Conservation (phyloP, 2,329 filamentous ascomycete species). For the Colletotrichum plurivorum region DNA sequence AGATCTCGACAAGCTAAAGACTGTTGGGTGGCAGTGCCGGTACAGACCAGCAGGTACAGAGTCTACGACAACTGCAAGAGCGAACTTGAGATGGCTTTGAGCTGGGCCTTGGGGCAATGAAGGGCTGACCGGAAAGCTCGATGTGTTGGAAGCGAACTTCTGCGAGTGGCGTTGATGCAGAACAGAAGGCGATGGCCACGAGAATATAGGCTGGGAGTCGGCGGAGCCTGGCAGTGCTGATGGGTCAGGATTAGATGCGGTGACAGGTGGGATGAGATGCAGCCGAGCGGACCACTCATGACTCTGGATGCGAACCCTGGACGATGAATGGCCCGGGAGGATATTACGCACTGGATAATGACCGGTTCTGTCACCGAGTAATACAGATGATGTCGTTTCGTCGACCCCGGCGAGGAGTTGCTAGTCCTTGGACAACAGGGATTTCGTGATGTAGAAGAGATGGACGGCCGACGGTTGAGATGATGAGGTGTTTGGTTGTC, state of each 20-base stretch:
- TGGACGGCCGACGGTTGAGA: background rate
- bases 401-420: background rate
- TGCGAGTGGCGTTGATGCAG: conserved; percentile 2
- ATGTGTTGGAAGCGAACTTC: background rate
- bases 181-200: conserved; percentile 9
- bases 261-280: conserved; percentile 37
- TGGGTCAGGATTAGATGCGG: conserved; percentile 36
- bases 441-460: background rate
- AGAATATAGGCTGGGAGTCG: conserved; percentile 9
- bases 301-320: conserved; percentile 19
- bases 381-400: background rate
- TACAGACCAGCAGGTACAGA: background rate
- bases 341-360: conserved; percentile 27
- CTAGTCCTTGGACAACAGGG: background rate
- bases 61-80: conserved; percentile 1
- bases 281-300: conserved; percentile 35
- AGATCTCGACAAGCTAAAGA: background rate
- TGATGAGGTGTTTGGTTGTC: background rate
- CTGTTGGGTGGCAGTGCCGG: background rate
- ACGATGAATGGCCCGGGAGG: conserved; percentile 29
- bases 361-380: conserved; percentile 16
- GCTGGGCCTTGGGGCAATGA: background rate
- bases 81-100: background rate
- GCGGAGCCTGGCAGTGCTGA: conserved; percentile 26
- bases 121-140: background rate